These are phyloP conservation scores for Polytrichum commune DNA, from an alignment of 225 moss, liverwort and hornwort genomes.

Conservation along the genomic window DNA sequence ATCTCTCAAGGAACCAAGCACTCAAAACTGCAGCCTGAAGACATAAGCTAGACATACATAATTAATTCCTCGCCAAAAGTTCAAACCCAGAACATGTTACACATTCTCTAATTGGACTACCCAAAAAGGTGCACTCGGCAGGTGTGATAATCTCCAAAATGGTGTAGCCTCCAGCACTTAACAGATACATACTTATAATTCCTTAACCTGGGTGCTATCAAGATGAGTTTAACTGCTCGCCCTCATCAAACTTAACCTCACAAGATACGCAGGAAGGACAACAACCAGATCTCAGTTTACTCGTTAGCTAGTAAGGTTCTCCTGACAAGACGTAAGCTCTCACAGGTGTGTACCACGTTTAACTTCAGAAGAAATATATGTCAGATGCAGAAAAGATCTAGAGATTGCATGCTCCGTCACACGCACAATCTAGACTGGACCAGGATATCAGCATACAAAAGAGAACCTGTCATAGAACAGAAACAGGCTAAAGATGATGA, in stretches of 20 bases:
- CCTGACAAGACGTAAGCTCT: background rate
- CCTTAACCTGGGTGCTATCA: constrained; percentile 1
- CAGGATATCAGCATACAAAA: background rate
- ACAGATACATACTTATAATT: background rate
- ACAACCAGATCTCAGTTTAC: background rate
- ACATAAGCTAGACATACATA: too few species aligned
- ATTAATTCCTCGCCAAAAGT: too few species aligned
- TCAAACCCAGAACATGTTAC: too few species aligned
- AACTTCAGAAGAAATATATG: background rate
- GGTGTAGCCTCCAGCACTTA: too few species aligned
- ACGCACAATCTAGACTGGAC: constrained; percentile 2
- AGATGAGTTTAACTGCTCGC: background rate
- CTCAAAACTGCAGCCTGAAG: too few species aligned
- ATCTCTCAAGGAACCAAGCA: too few species aligned
- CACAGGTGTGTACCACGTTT: background rate
- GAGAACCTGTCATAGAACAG: constrained; percentile 1
- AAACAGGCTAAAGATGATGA: constrained; percentile 1
- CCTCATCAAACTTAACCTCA: background rate
- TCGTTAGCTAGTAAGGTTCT: background rate
- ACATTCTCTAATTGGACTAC: too few species aligned
- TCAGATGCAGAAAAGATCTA: background rate
- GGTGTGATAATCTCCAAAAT: too few species aligned
- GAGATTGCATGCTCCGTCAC: background rate
- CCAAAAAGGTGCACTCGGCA: too few species aligned
- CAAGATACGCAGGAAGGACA: constrained; percentile 1